Percentiles rank a stretch among this genome's conserved stretches.
phyloP scores from a whole-genome alignment of 2,329 filamentous ascomycete species.

The Colletotrichum costaricense region DNA sequence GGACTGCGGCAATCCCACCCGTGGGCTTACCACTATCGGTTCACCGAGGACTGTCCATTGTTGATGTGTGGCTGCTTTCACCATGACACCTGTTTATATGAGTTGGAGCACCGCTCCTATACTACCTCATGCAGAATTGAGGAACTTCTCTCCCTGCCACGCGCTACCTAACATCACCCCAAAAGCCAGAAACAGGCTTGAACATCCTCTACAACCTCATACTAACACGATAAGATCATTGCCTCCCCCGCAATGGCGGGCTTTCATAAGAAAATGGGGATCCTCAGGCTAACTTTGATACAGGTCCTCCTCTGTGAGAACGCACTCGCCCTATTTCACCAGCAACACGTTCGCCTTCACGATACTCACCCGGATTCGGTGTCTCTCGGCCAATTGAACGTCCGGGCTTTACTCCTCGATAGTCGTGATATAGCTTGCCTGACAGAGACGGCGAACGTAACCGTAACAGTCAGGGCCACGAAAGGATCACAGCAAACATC shows the following conservation, averaged over 20 bases:
- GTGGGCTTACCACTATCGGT: neutral
- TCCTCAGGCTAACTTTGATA: conserved; percentile 31
- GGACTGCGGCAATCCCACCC: neutral
- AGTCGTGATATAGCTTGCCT: conserved; percentile 24
- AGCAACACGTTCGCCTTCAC: conserved; percentile 33
- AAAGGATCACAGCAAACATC: conserved; percentile 21
- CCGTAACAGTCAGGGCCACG: conserved; percentile 24
- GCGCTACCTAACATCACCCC: neutral
- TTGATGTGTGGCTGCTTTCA: conserved; percentile 1
- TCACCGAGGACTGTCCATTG: conserved; percentile 1
- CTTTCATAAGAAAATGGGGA: conserved; percentile 12
- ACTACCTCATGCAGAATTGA: neutral
- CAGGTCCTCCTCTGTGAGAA: conserved; percentile 31
- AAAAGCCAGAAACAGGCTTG: neutral
- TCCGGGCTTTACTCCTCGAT: conserved; percentile 22
- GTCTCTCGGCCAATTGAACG: conserved; percentile 16
- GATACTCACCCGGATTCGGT: conserved; percentile 30
- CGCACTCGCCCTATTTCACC: conserved; percentile 25
- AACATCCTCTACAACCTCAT: neutral
- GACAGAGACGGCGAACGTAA: conserved; percentile 29
- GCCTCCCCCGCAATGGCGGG: conserved; percentile 26
- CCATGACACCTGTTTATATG: conserved; percentile 13
- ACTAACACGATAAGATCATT: conserved; percentile 17
- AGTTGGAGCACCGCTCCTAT: neutral
- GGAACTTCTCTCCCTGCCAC: neutral